Percentiles rank a stretch among this genome's conserved stretches.
phyloP scores from a whole-genome alignment of 2,329 filamentous ascomycete genomes.

The Trichoderma arundinaceum region DNA sequence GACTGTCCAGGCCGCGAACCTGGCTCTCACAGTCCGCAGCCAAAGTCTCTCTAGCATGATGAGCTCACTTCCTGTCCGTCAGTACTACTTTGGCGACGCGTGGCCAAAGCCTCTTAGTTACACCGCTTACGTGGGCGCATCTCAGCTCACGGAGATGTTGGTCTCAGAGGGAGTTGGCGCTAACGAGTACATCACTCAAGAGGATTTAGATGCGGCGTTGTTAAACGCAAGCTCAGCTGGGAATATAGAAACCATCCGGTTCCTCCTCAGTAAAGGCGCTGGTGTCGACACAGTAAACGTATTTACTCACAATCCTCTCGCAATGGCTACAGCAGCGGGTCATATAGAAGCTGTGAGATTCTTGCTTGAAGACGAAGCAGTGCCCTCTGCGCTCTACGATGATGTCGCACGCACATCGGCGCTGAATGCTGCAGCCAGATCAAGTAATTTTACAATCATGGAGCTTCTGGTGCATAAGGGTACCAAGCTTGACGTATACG shows the following conservation, averaged over 20 bases:
- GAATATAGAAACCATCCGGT: too few species aligned
- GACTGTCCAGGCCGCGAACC: not conserved
- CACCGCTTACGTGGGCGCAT: not conserved
- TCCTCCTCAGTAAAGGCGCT: too few species aligned
- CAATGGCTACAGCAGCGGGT: too few species aligned
- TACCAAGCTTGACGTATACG: not conserved
- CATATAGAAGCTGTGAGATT: too few species aligned
- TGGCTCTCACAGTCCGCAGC: not conserved
- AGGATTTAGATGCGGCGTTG: not conserved
- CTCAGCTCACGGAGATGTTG: not conserved
- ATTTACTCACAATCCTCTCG: too few species aligned
- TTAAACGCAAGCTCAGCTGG: too few species aligned
- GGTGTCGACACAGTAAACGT: too few species aligned
- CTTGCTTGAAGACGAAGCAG: too few species aligned
- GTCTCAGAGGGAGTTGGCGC: not conserved
- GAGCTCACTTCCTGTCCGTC: too few species aligned
- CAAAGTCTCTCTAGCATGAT: slow-evolving; percentile 11
- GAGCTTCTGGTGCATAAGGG: not conserved
- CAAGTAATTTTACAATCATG: not conserved
- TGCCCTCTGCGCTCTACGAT: too few species aligned
- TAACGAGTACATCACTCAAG: not conserved
- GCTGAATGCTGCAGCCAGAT: not conserved
- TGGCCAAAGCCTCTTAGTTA: not conserved
- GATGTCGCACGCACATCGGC: too few species aligned
- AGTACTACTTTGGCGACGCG: too few species aligned